phyloP scores from a whole-genome alignment of 2,329 filamentous ascomycete genomes.

The Fusarium tanahbumbuense region DNA sequence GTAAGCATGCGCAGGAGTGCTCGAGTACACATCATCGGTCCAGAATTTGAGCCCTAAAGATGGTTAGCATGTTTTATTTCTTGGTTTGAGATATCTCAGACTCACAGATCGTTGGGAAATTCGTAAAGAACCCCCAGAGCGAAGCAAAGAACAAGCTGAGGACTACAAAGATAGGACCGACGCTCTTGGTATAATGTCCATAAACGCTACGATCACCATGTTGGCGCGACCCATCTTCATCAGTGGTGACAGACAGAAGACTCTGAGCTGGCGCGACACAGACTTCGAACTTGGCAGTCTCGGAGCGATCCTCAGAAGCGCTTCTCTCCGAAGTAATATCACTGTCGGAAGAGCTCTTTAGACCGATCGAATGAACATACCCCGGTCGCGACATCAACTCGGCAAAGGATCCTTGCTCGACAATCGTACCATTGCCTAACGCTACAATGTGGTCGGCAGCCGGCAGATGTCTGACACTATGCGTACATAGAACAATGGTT shows the following conservation, averaged over 20 bases:
- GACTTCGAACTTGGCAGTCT: neutral
- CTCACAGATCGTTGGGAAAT: constrained; percentile 16
- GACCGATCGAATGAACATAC: constrained; percentile 53
- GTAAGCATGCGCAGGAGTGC: neutral
- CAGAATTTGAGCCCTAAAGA: constrained; percentile 54
- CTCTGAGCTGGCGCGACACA: neutral
- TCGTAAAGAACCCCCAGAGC: constrained; percentile 49
- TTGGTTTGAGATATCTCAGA: neutral
- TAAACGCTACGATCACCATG: constrained; percentile 51
- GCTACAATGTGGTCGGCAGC: constrained; percentile 60
- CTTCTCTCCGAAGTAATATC: neutral
- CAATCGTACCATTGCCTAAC: constrained; percentile 54
- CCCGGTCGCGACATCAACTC: constrained; percentile 48
- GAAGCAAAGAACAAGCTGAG: constrained; percentile 45
- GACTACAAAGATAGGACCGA: constrained; percentile 39
- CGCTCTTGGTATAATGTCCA: constrained; percentile 49
- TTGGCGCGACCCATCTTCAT: constrained; percentile 43
- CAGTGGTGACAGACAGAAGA: neutral
- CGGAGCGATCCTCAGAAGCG: neutral
- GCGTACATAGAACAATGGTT: constrained; percentile 57
- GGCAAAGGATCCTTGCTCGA: constrained; percentile 54
- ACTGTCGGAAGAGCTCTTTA: constrained; percentile 37
- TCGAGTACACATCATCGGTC: constrained; percentile 48
- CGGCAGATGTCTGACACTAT: constrained; percentile 49
- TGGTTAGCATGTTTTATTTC: neutral